Evolutionary conservation across 768 basidiomycete species (phyloP), one percentile per base, ranked within the genome.

Genomic region (Suillus subaureus): DNA sequence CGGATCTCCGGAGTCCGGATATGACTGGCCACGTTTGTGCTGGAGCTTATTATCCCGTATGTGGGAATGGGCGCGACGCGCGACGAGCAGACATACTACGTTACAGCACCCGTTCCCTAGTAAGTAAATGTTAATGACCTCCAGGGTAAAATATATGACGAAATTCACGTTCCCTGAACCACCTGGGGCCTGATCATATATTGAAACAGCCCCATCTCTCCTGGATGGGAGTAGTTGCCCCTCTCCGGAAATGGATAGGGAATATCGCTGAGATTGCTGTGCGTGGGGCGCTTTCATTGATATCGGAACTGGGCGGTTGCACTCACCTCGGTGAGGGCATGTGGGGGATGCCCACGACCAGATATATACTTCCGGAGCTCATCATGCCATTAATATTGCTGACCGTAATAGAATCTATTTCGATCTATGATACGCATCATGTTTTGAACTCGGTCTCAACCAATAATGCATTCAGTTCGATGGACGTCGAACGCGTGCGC

Each of bases 181-280:
- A 57, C 15, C 9, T 57, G 54, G 54, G 54, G 18, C 21, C 54
- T 55, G 57, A 18, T 28, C 57, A 58, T 58, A 40, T 58, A 40
- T 40, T 40, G 26, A 40, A 39, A 58, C 57, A 58, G 39, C 23
- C 37, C 1, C 9, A 18, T 40, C 39, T 42, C 26, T 60, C 40
- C 58, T 42, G 40, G 40, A 39, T 26, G 37, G 23, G 15, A 58
- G 8, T 26, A 9, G 8, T 12, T 7, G 12, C 40, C 58, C 57
- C 37, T 58, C 23, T 58, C 39, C 35, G 57, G 37, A 39, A 37
- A 39, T 58, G 57, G 39, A 58, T 39, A 39, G 37, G 23, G 57
- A 28, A 39, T 26, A 8, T 28, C 37, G 23, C 26, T 42, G 58
- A 60, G 39, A 60, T 42, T 51, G 26, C 16, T 28, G 58, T 7